Percentiles rank a stretch among this genome's conserved stretches.
These are phyloP conservation scores for Tephrocybe sp. DNA, from an alignment of 768 basidiomycete genomes.

Conservation along the genomic window DNA sequence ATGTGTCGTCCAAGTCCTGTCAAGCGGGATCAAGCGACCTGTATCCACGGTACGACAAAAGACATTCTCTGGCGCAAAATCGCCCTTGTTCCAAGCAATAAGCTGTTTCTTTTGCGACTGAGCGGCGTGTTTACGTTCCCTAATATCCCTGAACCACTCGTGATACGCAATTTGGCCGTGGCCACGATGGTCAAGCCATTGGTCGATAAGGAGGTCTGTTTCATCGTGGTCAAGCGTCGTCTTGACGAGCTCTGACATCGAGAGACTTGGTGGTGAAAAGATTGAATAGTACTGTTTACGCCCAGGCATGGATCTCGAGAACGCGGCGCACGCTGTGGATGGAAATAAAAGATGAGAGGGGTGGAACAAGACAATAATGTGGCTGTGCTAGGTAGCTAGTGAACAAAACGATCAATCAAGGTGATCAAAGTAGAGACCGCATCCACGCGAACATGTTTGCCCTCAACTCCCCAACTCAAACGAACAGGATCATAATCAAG, in stretches of 20 bases:
- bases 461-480: slow-evolving; percentile 20
- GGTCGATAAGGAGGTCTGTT: slow-evolving; percentile 78
- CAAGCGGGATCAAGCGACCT: slow-evolving; percentile 72
- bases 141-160: slow-evolving; percentile 72
- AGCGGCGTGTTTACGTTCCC: slow-evolving; percentile 58
- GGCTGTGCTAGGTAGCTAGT: slow-evolving; percentile 14
- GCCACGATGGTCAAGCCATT: slow-evolving; percentile 74
- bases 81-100: slow-evolving; percentile 65
- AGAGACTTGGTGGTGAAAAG: slow-evolving; percentile 60
- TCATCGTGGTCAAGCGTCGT: slow-evolving; percentile 75
- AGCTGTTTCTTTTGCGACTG: slow-evolving; percentile 48
- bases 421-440: slow-evolving; percentile 20
- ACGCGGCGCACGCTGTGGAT: slow-evolving; percentile 4
- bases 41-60: slow-evolving; percentile 80
- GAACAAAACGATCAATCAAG: slow-evolving; percentile 7
- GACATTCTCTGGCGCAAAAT: slow-evolving; percentile 75
- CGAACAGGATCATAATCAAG: background rate
- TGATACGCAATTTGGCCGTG: slow-evolving; percentile 63
- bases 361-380: slow-evolving; percentile 15
- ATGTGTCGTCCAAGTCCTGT: slow-evolving; percentile 80
- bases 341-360: slow-evolving; percentile 7
- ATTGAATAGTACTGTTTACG: slow-evolving; percentile 56
- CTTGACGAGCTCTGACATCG: slow-evolving; percentile 77
- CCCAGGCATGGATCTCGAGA: slow-evolving; percentile 34
- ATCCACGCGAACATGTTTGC: slow-evolving; percentile 31